phyloP scores from a whole-genome alignment of 1,139 yeast genomes.

The Sugiyamaella castrensis region DNA sequence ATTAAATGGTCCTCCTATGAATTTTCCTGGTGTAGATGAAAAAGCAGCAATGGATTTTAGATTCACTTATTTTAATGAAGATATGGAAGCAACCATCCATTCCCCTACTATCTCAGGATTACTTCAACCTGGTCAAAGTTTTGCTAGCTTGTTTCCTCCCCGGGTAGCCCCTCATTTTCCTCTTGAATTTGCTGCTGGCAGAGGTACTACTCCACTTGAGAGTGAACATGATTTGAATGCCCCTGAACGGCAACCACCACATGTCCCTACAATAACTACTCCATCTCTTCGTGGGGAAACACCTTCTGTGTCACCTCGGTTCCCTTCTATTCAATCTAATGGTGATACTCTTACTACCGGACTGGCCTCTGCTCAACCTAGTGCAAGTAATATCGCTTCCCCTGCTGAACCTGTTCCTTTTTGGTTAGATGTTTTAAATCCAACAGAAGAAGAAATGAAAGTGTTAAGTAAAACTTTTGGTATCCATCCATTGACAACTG shows the following conservation, averaged over 20 bases:
- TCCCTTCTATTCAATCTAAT: constrained; percentile 3
- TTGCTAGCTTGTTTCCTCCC: constrained; percentile 37
- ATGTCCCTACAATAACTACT: neutral
- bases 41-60: constrained; percentile 38
- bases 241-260: neutral
- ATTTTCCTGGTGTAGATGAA: constrained; percentile 34
- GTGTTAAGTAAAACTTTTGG: constrained; percentile 87
- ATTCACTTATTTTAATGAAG: constrained; percentile 90
- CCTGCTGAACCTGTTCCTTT: constrained; percentile 48
- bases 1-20: neutral
- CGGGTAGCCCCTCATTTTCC: constrained; percentile 17
- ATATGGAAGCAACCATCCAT: constrained; percentile 82
- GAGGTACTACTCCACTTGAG: constrained; percentile 12
- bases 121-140: constrained; percentile 45
- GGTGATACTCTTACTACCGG: constrained; percentile 1
- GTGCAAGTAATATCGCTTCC: neutral
- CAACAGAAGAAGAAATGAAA: constrained; percentile 96
- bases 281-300: neutral
- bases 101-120: constrained; percentile 86
- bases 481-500: constrained; percentile 93
- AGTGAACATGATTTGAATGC: neutral
- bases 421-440: constrained; percentile 91
- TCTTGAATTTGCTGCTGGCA: constrained; percentile 5
- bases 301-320: constrained; percentile 2
- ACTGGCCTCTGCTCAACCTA: neutral